Base-by-base conservation (phyloP, 2,329 filamentous ascomycete species). In the Calonectria honghensis region DNA sequence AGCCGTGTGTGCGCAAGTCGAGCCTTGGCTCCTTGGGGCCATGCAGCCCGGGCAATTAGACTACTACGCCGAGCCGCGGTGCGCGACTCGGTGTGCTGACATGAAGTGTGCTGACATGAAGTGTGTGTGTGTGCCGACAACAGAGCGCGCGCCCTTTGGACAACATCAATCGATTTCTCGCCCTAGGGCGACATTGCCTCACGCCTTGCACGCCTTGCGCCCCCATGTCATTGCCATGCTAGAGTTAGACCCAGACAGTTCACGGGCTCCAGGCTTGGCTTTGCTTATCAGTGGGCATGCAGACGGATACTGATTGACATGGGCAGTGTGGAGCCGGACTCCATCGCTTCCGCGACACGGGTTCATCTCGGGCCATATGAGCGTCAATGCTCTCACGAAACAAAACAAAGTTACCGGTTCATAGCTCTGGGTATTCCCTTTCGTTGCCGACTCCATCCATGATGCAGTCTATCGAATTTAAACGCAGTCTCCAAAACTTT, bases 211-310 rank as follows among this genome's bases (percentile, higher is more conserved):
- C 68, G 41, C 54, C 54, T 32, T 70, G 32, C 68, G 14, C 54
- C 24, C 35, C 45, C 37, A 39, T 48, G 41, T n/a, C 48, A 24
- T 35, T 39, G 54, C 39, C 66, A 50, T 52, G n/a, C 54, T 11
- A 41, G 20, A 45, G 14, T 37, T 48, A 61, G 41, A 35, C 41
- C 41, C 39, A 51, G 52, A 27, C 29, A 32, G 29, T 57, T 69
- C 45, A 39, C 14, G 57, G 29, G 31, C n/a, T 63, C 57, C 18
- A 20, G 13, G 18, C 48, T 20, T 35, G n/a, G 29, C 52, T 45
- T 65, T 29, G 31, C 71, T 69, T 73, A 69, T 73, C 71, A 69
- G 29, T 39, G 51, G 52, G 14, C 50, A 69, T 54, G 24, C 50
- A 51, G 64, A 35, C 39, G n/a, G 32, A 54, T 63, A 41, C n/a